Conservation (phyloP, 768 basidiomycete genomes). For the Mycena polygramma region DNA sequence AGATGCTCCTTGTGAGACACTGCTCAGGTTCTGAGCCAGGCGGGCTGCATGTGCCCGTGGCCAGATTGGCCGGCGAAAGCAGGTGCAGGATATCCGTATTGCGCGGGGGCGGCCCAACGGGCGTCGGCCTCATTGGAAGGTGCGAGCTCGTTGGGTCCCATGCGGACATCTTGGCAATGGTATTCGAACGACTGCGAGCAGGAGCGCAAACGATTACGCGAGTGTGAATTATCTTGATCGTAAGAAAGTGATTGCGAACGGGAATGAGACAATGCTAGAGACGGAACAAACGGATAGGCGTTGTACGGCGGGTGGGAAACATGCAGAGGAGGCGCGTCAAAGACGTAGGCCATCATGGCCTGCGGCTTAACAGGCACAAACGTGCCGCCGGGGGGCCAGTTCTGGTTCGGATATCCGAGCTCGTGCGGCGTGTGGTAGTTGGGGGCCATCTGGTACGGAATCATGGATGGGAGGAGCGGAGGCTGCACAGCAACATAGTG, state of each 20-base stretch:
- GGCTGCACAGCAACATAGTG: conserved; percentile 78
- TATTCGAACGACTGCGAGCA: conserved; percentile 74
- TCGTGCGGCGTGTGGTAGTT: conserved; percentile 51
- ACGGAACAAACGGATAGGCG: conserved; percentile 53
- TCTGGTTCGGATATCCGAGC: conserved; percentile 50
- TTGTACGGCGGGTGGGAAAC: conserved; percentile 52
- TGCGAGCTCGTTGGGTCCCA: conserved; percentile 58
- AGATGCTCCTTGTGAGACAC: conserved; percentile 27
- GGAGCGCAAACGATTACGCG: conserved; percentile 67
- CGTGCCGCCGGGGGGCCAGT: conserved; percentile 53
- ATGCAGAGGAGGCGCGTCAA: conserved; percentile 52
- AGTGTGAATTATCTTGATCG: conserved; percentile 61
- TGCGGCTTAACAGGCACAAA: conserved; percentile 56
- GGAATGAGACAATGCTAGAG: conserved; percentile 58
- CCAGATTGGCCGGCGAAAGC: conserved; percentile 58
- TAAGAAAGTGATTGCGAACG: conserved; percentile 71
- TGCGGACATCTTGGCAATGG: conserved; percentile 59
- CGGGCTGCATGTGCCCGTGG: conserved; percentile 58
- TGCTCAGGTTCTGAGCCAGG: conserved; percentile 64
- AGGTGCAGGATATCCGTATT: conserved; percentile 57
- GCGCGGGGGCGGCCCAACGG: conserved; percentile 57
- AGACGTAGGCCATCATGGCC: conserved; percentile 49
- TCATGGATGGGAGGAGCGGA: conserved; percentile 53
- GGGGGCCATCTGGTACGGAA: conserved; percentile 50
- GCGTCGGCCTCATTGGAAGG: conserved; percentile 52